Evolutionary conservation across 1,139 yeast genomes (phyloP).

Genomic region (Zygotorulaspora mrakii): DNA sequence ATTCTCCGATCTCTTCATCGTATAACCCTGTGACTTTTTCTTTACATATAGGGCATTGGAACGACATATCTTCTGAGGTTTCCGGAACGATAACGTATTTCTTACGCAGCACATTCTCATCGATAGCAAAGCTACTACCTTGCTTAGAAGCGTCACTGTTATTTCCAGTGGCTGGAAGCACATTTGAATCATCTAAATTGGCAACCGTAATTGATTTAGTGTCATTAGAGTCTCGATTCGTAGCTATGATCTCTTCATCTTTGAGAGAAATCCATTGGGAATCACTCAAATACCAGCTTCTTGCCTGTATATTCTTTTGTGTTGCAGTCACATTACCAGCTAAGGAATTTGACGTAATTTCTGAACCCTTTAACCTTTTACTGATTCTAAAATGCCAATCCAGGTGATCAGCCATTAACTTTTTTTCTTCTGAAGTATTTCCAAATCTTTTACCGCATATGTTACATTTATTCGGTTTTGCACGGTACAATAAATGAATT

Average conservation of each 20-base stretch:
- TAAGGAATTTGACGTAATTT: conserved; percentile 40
- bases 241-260: conserved; percentile 54
- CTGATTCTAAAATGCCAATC: conserved; percentile 98
- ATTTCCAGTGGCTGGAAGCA: conserved; percentile 3
- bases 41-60: conserved; percentile 81
- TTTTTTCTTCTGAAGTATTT: conserved; percentile 55
- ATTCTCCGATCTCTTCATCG: conserved; percentile 87
- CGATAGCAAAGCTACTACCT: conserved; percentile 13
- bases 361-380: conserved; percentile 57
- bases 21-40: conserved; percentile 76
- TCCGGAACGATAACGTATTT: conserved; percentile 66
- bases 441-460: conserved; percentile 87
- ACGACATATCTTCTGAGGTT: conserved; percentile 60
- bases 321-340: conserved; percentile 21
- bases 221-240: conserved; percentile 21
- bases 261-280: conserved; percentile 71
- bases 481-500: conserved; percentile 34
- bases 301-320: conserved; percentile 48
- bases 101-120: conserved; percentile 19
- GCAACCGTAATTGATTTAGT: conserved; percentile 18
- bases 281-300: conserved; percentile 80
- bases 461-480: conserved; percentile 75
- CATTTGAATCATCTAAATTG: conserved; percentile 16
- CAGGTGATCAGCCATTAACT: conserved; percentile 58
- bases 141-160: conserved; percentile 8